Percentiles rank a stretch among this genome's conserved stretches.
These are phyloP conservation scores for Fusarium luffae DNA, from an alignment of 2,329 filamentous ascomycete genomes.

Conservation along the genomic window DNA sequence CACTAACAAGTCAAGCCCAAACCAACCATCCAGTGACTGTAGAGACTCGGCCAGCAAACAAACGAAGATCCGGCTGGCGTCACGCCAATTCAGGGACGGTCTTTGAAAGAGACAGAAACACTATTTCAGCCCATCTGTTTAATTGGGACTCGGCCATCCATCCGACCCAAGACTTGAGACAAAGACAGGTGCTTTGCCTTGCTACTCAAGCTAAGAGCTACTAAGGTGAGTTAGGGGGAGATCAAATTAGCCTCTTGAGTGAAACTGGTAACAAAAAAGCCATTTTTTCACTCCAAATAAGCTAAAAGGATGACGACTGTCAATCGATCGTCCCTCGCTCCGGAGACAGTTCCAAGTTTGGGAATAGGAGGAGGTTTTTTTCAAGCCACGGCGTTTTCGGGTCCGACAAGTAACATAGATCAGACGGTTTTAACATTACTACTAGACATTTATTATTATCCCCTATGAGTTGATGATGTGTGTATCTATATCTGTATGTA, in stretches of 20 bases:
- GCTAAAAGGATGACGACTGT: constrained; percentile 30
- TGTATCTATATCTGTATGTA: not conserved
- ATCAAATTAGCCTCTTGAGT: constrained; percentile 10
- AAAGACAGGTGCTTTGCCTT: constrained; percentile 1
- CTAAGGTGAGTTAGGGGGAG: not conserved
- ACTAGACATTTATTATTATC: constrained; percentile 1
- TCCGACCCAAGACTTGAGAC: not conserved
- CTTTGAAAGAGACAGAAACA: constrained; percentile 19
- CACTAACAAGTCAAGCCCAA: not conserved
- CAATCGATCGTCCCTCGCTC: constrained; percentile 10
- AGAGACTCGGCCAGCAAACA: constrained; percentile 9
- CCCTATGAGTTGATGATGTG: not conserved
- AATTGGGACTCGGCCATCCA: not conserved
- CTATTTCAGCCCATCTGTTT: constrained; percentile 1
- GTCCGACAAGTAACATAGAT: not conserved
- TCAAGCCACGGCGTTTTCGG: constrained; percentile 28
- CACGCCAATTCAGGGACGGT: constrained; percentile 27
- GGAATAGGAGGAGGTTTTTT: constrained; percentile 25
- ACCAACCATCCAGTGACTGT: not conserved
- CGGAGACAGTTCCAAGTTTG: constrained; percentile 11
- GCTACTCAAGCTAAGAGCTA: not conserved
- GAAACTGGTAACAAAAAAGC: constrained; percentile 7
- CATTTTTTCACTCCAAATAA: constrained; percentile 1
- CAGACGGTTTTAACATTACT: not conserved
- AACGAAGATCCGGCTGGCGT: constrained; percentile 27